Evolutionary conservation across 2,329 filamentous ascomycete species (phyloP).

Genomic region (Aspergillus sp.): DNA sequence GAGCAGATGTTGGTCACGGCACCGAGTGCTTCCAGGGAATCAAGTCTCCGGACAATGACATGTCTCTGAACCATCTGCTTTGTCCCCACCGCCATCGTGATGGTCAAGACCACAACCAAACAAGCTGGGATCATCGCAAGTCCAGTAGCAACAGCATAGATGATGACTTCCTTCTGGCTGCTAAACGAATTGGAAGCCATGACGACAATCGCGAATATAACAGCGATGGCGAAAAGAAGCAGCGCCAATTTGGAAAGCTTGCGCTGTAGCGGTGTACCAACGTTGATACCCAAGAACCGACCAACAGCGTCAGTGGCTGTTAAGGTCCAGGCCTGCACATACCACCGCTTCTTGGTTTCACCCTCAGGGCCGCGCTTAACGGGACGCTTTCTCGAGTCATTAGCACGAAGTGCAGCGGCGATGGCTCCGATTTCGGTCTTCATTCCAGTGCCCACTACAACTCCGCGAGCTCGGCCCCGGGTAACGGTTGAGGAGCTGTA

Average conservation of each 20-base stretch:
- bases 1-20: conserved; percentile 61
- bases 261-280: conserved; percentile 68
- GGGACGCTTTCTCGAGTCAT: conserved; percentile 52
- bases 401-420: conserved; percentile 62
- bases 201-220: conserved; percentile 69
- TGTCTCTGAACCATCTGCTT: conserved; percentile 58
- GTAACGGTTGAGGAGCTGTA: conserved; percentile 64
- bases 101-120: conserved; percentile 65
- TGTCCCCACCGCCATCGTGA: conserved; percentile 65
- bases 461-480: conserved; percentile 59
- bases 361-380: conserved; percentile 54
- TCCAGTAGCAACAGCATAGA: conserved; percentile 62
- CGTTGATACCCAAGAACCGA: conserved; percentile 65
- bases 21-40: conserved; percentile 61
- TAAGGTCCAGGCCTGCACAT: conserved; percentile 51
- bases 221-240: conserved; percentile 64
- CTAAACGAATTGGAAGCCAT: conserved; percentile 63
- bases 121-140: conserved; percentile 64
- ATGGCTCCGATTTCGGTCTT: conserved; percentile 65
- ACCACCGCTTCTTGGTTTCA: conserved; percentile 54
- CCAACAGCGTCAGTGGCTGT: conserved; percentile 60
- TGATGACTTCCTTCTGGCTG: conserved; percentile 60
- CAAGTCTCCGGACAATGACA: conserved; percentile 59
- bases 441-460: conserved; percentile 64
- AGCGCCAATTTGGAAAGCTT: conserved; percentile 69